Conservation (phyloP, 2,329 filamentous ascomycete species). For the Nemania serpens region DNA sequence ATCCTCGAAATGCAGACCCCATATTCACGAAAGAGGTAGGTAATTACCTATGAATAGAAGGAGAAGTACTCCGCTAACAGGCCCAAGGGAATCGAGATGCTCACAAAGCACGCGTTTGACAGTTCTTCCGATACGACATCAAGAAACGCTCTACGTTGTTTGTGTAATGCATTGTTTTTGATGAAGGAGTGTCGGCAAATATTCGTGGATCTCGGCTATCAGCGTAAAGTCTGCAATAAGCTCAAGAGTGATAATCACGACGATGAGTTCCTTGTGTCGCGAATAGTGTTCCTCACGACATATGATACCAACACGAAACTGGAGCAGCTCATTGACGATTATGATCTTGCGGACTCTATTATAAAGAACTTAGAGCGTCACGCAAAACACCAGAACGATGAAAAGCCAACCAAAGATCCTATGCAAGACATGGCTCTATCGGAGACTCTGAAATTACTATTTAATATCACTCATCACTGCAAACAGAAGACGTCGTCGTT, state of each 20-base stretch:
- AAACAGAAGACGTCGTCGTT: conserved; percentile 66
- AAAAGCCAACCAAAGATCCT: conserved; percentile 48
- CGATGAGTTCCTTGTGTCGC: conserved; percentile 83
- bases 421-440: conserved; percentile 80
- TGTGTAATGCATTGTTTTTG: conserved; percentile 84
- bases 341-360: conserved; percentile 70
- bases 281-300: conserved; percentile 79
- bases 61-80: conserved; percentile 26
- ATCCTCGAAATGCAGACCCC: conserved; percentile 72
- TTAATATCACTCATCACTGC: conserved; percentile 82
- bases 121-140: conserved; percentile 65
- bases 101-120: conserved; percentile 76
- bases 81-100: conserved; percentile 71
- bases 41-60: neutral
- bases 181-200: conserved; percentile 69
- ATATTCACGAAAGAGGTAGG: conserved; percentile 80
- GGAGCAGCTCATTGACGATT: conserved; percentile 64
- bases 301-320: conserved; percentile 76
- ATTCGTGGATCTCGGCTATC: conserved; percentile 72
- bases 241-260: conserved; percentile 77
- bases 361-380: conserved; percentile 73
- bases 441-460: conserved; percentile 86
- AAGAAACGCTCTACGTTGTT: conserved; percentile 76
- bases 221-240: conserved; percentile 68
- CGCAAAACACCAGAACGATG: conserved; percentile 49